Percentiles rank a stretch among this genome's conserved stretches.
These are phyloP conservation scores for Colletotrichum sublineola DNA, from an alignment of 2,329 filamentous ascomycete genomes.

Conservation along the genomic window DNA sequence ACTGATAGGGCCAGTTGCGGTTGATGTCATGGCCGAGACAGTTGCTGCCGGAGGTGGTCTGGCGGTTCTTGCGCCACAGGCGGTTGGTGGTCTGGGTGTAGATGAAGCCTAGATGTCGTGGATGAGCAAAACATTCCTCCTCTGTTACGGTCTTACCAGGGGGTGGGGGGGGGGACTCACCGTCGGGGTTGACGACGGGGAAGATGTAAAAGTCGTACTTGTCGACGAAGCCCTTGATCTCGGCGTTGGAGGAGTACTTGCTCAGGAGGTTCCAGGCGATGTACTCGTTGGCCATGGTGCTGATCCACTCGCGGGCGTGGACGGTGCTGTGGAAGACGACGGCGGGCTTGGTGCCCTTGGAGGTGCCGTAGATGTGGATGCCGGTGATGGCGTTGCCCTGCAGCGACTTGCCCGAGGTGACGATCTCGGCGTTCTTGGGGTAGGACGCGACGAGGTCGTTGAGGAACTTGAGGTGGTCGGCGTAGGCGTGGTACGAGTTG, in stretches of 20 bases:
- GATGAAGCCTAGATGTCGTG: conserved; percentile 57
- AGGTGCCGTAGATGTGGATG: conserved; percentile 60
- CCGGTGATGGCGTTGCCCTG: conserved; percentile 67
- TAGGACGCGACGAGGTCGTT: conserved; percentile 53
- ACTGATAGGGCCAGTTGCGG: conserved; percentile 65
- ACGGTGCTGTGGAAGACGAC: conserved; percentile 63
- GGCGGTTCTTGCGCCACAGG: conserved; percentile 67
- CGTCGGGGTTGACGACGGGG: conserved; percentile 67
- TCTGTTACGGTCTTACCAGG: no score
- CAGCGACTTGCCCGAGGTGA: conserved; percentile 57
- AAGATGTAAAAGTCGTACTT: conserved; percentile 73
- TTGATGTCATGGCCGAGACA: conserved; percentile 64
- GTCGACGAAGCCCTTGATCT: conserved; percentile 60
- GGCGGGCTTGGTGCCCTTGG: conserved; percentile 56
- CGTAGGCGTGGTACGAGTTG: conserved; percentile 60
- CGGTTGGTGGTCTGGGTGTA: conserved; percentile 65
- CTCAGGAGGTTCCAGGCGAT: conserved; percentile 58
- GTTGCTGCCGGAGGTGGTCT: conserved; percentile 49
- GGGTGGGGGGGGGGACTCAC: conserved; percentile 44
- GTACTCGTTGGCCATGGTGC: conserved; percentile 58
- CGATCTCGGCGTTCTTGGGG: conserved; percentile 56
- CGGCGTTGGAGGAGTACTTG: conserved; percentile 50
- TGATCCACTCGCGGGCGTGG: conserved; percentile 67
- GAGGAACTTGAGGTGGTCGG: conserved; percentile 58
- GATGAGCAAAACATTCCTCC: neutral